These are phyloP conservation scores for Ramichloridium luteum DNA, from an alignment of 2,329 filamentous ascomycete species.

Conservation along the genomic window DNA sequence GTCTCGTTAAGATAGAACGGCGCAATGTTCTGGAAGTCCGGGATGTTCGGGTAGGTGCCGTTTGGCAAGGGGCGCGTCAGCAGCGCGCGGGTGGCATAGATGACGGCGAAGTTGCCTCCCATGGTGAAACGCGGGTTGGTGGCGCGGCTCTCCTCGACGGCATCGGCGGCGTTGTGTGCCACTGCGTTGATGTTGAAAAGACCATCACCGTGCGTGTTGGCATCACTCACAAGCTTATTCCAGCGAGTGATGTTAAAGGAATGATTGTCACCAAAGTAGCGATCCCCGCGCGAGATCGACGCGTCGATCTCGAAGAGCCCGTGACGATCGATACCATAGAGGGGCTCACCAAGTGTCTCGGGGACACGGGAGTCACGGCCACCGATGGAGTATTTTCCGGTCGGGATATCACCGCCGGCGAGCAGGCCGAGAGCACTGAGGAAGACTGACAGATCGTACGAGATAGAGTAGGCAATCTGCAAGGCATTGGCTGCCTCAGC, in stretches of 20 bases:
- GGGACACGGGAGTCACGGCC: slow-evolving; percentile 14
- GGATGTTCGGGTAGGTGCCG: slow-evolving; percentile 12
- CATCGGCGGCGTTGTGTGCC: slow-evolving; percentile 9
- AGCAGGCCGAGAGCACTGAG: slow-evolving; percentile 17
- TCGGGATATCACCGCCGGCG: slow-evolving; percentile 17
- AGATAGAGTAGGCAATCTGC: slow-evolving; percentile 15
- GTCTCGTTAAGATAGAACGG: slow-evolving; percentile 21
- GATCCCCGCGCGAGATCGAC: slow-evolving; percentile 17
- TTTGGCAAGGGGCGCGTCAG: slow-evolving; percentile 13
- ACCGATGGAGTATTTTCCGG: slow-evolving; percentile 18
- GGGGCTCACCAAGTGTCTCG: slow-evolving; percentile 15
- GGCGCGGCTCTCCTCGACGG: slow-evolving; percentile 8
- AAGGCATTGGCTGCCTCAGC: slow-evolving; percentile 18
- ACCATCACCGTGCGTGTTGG: slow-evolving; percentile 11
- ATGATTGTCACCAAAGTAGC: slow-evolving; percentile 18
- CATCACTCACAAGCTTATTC: slow-evolving; percentile 11
- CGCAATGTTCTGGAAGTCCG: slow-evolving; percentile 17
- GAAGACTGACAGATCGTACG: slow-evolving; percentile 15
- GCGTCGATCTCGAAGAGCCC: slow-evolving; percentile 18
- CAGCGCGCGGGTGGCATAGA: slow-evolving; percentile 11
- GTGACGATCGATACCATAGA: slow-evolving; percentile 17
- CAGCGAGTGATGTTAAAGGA: slow-evolving; percentile 15
- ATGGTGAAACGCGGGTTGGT: slow-evolving; percentile 11
- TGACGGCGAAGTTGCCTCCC: slow-evolving; percentile 10
- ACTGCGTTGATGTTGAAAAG: slow-evolving; percentile 13